Base-by-base conservation (phyloP, 768 basidiomycete species). In the Termitomyces sp. region DNA sequence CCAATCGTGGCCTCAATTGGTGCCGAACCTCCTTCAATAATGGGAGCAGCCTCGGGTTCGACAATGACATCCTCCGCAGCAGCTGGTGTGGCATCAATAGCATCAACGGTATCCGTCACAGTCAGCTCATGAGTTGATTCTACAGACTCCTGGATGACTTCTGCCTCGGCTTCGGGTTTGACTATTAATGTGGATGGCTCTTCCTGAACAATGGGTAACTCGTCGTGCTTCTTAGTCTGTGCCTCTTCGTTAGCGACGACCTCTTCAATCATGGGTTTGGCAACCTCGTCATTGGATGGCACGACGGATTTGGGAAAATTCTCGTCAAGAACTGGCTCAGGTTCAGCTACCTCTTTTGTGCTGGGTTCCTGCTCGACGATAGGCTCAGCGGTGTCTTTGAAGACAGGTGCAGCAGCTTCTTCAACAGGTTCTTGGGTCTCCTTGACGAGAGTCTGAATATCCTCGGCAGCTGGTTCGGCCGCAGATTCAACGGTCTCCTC, bases 311-410 rank as follows among this genome's bases (percentile, higher is more conserved):
- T 4, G 28, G 28, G 2, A 28, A 28, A 28, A n/a, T 4, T n/a
- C 24, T 45, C 9, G 15, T 45, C 24, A 28, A 44, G 4, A n/a
- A 50, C 4, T 3, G 55, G 40, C 18, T 55, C 55, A 13, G 40
- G 18, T 12, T 56, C 42, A 56, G 32, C 18, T 16, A 15, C n/a
- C 24, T 53, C 36, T 28, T 28, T 28, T 28, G 28, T 28, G 28
- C 2, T 28, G 28, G 28, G 28, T 28, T 28, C 2, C 28, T 28
- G 28, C 24, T 36, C 55, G 54, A 62, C 58, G 28, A 62, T 69
- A 33, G 49, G 60, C 42, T 48, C 50, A 15, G 63, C 44, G 35
- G 58, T 44, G 32, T 62, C 70, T 36, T 65, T 65, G 24, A 46
- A 58, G 5, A 45, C 50, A 53, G 58, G 50, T 48, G 13, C 18